phyloP scores from a whole-genome alignment of 257 asterid genomes.

The Catharanthus roseus region DNA sequence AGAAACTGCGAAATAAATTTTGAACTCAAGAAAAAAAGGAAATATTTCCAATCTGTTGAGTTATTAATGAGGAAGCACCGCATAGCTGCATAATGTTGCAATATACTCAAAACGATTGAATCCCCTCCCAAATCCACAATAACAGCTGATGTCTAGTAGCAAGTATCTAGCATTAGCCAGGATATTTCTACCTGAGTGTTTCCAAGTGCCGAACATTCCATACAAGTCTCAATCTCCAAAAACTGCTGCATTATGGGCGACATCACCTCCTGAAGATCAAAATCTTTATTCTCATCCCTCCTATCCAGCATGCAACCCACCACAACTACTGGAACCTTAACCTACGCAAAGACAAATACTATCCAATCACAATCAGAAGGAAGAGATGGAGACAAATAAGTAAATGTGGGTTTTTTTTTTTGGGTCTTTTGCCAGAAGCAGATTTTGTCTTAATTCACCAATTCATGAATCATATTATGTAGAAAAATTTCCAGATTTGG shows the following conservation, averaged over 20 bases:
- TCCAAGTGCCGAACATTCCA: constrained; percentile 81
- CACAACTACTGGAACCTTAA: constrained; percentile 86
- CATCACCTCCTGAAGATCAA: constrained; percentile 64
- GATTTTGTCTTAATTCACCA: not conserved
- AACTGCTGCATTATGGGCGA: constrained; percentile 96
- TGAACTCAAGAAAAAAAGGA: not conserved
- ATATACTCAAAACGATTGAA: constrained; percentile 39
- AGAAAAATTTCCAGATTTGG: not conserved
- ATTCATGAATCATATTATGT: not conserved
- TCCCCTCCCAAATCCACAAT: constrained; percentile 79
- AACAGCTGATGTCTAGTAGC: constrained; percentile 36
- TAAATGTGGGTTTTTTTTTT: not conserved
- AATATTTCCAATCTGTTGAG: not conserved
- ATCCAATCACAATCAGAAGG: constrained; percentile 21
- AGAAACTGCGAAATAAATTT: not conserved
- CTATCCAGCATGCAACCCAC: constrained; percentile 97
- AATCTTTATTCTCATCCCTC: constrained; percentile 45
- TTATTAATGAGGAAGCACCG: not conserved
- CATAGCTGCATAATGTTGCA: not conserved
- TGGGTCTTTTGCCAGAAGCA: too few species aligned
- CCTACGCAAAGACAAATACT: constrained; percentile 37
- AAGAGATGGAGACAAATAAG: not conserved
- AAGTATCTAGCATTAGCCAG: not conserved
- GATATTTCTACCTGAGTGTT: constrained; percentile 53
- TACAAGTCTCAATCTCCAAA: constrained; percentile 96